A percentile compares a stretch with the other conserved stretches of the same genome.
Evolutionary conservation across 2,329 filamentous ascomycete species (phyloP).

Genomic region (Trichoderma sp.): DNA sequence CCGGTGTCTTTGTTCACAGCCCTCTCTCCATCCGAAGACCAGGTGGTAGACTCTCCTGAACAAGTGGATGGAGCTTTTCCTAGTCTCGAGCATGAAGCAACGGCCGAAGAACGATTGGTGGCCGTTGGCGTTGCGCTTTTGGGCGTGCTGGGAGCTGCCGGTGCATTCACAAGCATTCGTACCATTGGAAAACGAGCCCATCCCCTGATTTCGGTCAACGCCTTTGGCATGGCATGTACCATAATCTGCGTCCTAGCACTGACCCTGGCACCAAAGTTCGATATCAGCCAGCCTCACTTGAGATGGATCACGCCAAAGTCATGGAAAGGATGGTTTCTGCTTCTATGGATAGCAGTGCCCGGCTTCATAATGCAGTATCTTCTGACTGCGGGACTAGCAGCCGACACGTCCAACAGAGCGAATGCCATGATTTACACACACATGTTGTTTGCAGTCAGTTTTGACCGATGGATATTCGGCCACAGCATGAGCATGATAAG

Average conservation of each 20-base stretch:
- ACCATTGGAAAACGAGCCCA: constrained; percentile 79
- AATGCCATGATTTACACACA: constrained; percentile 59
- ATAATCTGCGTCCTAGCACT: constrained; percentile 65
- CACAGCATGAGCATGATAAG: constrained; percentile 50
- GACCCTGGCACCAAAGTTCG: constrained; percentile 45
- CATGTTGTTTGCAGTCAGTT: constrained; percentile 54
- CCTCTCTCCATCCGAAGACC: constrained; percentile 20
- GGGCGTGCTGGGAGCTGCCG: constrained; percentile 73
- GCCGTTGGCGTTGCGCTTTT: constrained; percentile 72
- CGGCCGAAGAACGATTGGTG: constrained; percentile 62
- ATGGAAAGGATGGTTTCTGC: constrained; percentile 60
- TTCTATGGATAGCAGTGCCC: constrained; percentile 66
- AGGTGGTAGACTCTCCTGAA: constrained; percentile 23
- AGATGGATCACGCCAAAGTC: constrained; percentile 43
- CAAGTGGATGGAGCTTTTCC: constrained; percentile 26
- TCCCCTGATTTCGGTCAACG: constrained; percentile 81
- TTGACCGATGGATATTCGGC: constrained; percentile 54
- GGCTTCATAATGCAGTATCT: constrained; percentile 86
- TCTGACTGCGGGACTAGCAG: constrained; percentile 72
- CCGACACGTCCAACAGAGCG: constrained; percentile 63
- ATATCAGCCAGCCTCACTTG: constrained; percentile 47
- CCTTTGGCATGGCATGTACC: constrained; percentile 71
- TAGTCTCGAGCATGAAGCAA: constrained; percentile 41
- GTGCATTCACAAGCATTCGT: constrained; percentile 72
- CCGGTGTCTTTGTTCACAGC: constrained; percentile 57